phyloP scores from a whole-genome alignment of 257 asterid genomes.

The Apocynum venetum region DNA sequence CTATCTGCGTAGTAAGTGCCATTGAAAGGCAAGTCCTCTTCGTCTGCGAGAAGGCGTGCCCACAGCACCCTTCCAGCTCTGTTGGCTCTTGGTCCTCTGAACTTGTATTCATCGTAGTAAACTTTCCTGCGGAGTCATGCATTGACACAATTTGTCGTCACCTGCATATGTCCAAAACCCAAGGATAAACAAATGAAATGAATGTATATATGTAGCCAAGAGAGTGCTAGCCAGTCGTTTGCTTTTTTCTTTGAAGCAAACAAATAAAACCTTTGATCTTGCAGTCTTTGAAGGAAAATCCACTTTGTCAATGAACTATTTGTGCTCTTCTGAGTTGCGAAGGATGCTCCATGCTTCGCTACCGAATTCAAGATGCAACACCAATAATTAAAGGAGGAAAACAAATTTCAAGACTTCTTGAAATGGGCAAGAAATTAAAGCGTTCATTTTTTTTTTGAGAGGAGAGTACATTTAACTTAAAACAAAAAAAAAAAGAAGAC shows the following conservation, averaged over 20 bases:
- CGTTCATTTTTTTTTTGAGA: no score
- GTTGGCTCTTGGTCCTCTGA: slow-evolving; percentile 51
- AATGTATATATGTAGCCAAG: no score
- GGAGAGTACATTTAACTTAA: no score
- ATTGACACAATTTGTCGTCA: no score
- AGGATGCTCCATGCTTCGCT: slow-evolving; percentile 48
- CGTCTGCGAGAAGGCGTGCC: slow-evolving; percentile 37
- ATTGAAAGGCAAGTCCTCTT: slow-evolving; percentile 37
- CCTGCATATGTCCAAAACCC: no score
- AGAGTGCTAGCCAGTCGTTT: slow-evolving; percentile 22
- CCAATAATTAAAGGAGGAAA: no score
- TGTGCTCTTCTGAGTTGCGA: slow-evolving; percentile 55
- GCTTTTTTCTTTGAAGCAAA: not conserved
- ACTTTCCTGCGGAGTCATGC: slow-evolving; percentile 37
- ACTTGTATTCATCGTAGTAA: slow-evolving; percentile 50
- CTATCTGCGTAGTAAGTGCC: slow-evolving; percentile 39
- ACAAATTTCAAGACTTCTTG: not conserved
- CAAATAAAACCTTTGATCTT: slow-evolving; percentile 13
- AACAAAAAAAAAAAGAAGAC: no score
- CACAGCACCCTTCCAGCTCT: slow-evolving; percentile 22
- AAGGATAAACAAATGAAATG: no score
- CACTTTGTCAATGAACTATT: slow-evolving; percentile 33
- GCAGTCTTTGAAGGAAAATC: slow-evolving; percentile 27
- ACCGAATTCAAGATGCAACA: slow-evolving; percentile 47
- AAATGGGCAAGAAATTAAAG: no score